Evolutionary conservation across 345 rosid species (phyloP).

Genomic region (Moringa oleifera): DNA sequence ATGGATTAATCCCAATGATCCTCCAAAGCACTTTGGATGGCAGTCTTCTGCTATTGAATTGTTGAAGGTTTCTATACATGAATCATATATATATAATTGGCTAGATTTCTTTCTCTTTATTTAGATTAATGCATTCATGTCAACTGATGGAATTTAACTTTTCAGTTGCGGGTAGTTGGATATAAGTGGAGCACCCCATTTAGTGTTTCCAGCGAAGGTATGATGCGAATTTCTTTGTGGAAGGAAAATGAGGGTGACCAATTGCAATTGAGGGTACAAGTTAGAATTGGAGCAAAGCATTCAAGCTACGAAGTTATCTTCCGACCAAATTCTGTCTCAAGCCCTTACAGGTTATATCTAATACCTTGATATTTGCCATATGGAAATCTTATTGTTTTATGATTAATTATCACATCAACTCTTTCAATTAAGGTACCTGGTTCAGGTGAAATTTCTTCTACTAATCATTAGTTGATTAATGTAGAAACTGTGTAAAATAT

Average conservation of each 20-base stretch:
- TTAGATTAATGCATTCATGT: conserved; percentile 1
- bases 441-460: too few species aligned
- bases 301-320: conserved; percentile 90
- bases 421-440: too few species aligned
- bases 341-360: conserved; percentile 79
- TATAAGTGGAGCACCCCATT: conserved; percentile 87
- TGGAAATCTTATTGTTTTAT: too few species aligned
- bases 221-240: conserved; percentile 60
- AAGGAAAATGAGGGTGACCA: conserved; percentile 46
- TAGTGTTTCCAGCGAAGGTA: conserved; percentile 72
- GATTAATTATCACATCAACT: too few species aligned
- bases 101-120: not conserved
- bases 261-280: conserved; percentile 66
- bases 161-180: conserved; percentile 72
- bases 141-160: conserved; percentile 17
- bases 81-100: not conserved
- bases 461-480: too few species aligned
- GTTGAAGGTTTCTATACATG: conserved; percentile 56
- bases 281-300: conserved; percentile 84
- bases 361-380: too few species aligned
- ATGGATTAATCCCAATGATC: conserved; percentile 84
- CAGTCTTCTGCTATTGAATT: conserved; percentile 61
- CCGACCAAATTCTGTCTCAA: conserved; percentile 70
- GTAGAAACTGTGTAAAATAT: too few species aligned
- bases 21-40: conserved; percentile 81